Evolutionary conservation across 345 rosid genomes (phyloP).

Genomic region (Adansonia digitata): DNA sequence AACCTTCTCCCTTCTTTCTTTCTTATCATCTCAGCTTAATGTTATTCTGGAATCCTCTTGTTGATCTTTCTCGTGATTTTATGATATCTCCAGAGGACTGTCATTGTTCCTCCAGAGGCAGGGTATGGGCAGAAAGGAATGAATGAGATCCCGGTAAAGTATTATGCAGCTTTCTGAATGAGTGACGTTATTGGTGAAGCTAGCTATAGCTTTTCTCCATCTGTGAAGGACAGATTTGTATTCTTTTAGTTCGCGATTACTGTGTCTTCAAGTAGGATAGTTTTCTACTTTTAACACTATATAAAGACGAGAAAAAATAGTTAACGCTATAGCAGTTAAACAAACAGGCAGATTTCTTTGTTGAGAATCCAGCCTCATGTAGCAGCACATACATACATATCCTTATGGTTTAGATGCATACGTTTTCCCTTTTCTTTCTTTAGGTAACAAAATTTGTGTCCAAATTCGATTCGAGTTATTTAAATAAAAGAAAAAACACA

Average conservation of each 20-base stretch:
- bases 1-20: background rate
- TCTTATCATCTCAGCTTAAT: background rate
- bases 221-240: background rate
- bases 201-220: background rate
- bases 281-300: no score
- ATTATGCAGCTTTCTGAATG: background rate
- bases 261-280: no score
- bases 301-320: no score
- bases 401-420: background rate
- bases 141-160: conserved; percentile 81
- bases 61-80: background rate
- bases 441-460: background rate
- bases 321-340: background rate
- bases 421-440: background rate
- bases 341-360: background rate
- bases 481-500: background rate
- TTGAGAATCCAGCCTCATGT: background rate
- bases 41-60: background rate
- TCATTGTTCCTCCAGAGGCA: conserved; percentile 76
- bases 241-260: background rate
- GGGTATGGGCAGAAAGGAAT: conserved; percentile 82
- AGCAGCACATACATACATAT: background rate
- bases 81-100: conserved; percentile 57
- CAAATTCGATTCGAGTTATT: background rate
- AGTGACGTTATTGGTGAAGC: background rate